Conservation (phyloP, 805 yeast species). For the Metschnikowia vanudenii region DNA sequence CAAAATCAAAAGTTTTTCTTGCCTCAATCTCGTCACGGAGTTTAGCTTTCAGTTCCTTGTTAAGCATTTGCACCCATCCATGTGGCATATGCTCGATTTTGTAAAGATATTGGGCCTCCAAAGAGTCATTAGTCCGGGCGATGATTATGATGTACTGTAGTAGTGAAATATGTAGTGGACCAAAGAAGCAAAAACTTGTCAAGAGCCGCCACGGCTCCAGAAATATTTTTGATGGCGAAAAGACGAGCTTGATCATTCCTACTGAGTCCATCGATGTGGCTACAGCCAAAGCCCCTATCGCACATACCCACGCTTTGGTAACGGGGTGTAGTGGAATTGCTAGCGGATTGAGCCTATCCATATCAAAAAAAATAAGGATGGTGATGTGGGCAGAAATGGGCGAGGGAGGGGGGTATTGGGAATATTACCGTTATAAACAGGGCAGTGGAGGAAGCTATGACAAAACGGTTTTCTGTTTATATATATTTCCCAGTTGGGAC, state of each 20-base stretch:
- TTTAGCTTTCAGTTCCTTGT: conserved; percentile 17
- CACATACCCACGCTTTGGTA: conserved; percentile 29
- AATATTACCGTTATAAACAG: too few relatives aligned
- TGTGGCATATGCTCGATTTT: conserved; percentile 25
- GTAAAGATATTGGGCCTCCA: conserved; percentile 28
- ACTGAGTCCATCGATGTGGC: conserved; percentile 23
- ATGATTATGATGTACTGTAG: conserved; percentile 23
- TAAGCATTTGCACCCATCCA: conserved; percentile 13
- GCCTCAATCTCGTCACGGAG: conserved; percentile 18
- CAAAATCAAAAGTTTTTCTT: conserved; percentile 29
- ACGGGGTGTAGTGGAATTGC: conserved; percentile 17
- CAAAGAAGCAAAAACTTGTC: conserved; percentile 35
- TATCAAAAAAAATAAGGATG: neutral
- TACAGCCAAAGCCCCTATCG: conserved; percentile 24
- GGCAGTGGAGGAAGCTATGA: neutral
- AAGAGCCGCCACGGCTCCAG: conserved; percentile 39
- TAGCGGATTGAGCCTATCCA: conserved; percentile 13
- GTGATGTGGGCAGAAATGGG: neutral
- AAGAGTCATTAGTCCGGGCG: conserved; percentile 19
- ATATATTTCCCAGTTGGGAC: neutral
- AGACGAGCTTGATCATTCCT: conserved; percentile 22
- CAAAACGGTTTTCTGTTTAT: neutral
- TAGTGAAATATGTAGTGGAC: conserved; percentile 24
- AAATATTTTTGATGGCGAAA: conserved; percentile 27
- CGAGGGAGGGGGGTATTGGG: too few relatives aligned